phyloP scores from a whole-genome alignment of 345 rosid species.

The Pelargonium nanum region DNA sequence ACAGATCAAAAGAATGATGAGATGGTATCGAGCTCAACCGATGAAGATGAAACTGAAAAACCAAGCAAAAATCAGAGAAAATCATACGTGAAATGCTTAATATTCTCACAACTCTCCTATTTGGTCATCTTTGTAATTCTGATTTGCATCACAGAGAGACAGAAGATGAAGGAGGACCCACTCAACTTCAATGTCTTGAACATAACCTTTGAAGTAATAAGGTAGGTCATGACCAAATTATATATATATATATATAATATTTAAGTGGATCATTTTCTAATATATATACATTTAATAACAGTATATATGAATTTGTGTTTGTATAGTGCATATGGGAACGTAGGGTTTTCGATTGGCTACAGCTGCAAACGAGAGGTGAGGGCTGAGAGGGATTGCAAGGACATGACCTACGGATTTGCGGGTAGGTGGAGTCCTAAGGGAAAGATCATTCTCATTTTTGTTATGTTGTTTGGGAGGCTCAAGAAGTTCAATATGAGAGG shows the following conservation, averaged over 20 bases:
- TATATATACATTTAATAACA: too few species aligned
- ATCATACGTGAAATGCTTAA: constrained; percentile 7
- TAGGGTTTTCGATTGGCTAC: constrained; percentile 51
- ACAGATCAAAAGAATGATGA: background rate
- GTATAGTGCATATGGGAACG: constrained; percentile 59
- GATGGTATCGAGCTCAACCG: background rate
- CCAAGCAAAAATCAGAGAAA: background rate
- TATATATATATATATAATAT: too few species aligned
- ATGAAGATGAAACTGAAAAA: background rate
- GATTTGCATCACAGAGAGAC: constrained; percentile 39
- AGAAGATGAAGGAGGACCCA: constrained; percentile 39
- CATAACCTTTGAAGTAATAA: constrained; percentile 50
- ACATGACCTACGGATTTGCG: constrained; percentile 29
- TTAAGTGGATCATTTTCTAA: too few species aligned
- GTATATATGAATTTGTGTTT: background rate
- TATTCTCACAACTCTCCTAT: constrained; percentile 36
- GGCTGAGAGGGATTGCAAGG: constrained; percentile 19
- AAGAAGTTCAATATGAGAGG: constrained; percentile 30
- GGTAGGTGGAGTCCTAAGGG: constrained; percentile 50
- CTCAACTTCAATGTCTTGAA: constrained; percentile 48
- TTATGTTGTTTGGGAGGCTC: constrained; percentile 55
- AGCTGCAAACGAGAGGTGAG: constrained; percentile 38
- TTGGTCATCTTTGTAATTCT: constrained; percentile 34
- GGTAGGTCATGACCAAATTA: too few species aligned
- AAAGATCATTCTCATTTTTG: constrained; percentile 34